Evolutionary conservation across 106 monocot species (phyloP), one percentile per base, ranked within the genome.

Genomic region (Gastrodia elata): DNA sequence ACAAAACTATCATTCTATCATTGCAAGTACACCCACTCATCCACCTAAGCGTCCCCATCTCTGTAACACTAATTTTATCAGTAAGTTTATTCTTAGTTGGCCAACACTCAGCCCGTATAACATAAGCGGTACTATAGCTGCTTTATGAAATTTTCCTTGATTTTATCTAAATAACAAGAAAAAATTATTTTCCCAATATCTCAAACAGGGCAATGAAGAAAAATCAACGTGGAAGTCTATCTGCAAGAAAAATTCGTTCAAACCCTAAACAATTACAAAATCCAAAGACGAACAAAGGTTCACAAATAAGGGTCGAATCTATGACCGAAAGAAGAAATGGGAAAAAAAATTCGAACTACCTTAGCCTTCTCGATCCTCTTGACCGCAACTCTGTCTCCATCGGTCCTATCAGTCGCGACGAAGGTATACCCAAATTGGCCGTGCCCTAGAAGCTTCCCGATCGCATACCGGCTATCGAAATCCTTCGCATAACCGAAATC

Each of bases 361-460:
- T 88, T 84, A 4, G 46, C 80, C 76, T 84, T 82, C 39, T 84
- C 88, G 57, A 88, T 84, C 74, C 88, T 70, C 80, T 88, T 88
- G 22, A 88, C 88, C 3, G 88, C 87, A 0, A 84, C 82, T 10
- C 58, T 46, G 22, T 88, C 82, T 20, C 82, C 88, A 68, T 38
- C 84, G 48, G 42, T 59, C 74, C 80, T 88, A 35, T 88, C 79
- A 0, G 82, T 88, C 33, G 88, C 88, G 30, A 84, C 79, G 70
- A 80, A 88, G 28, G 88, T 88, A 58, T 88, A 88, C 0, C 88
- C 84, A 46, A 88, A 88, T 61, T 88, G 88, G 15, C 88, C 82
- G 55, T 84, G 84, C 2, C 88, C 88, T 25, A 88, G 74, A 25
- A 88, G 79, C 74, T 84, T 88, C 73, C 88, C 88, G 7, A 80